Conservation (phyloP, 805 yeast species). For the Hagleromyces aurorensis region DNA sequence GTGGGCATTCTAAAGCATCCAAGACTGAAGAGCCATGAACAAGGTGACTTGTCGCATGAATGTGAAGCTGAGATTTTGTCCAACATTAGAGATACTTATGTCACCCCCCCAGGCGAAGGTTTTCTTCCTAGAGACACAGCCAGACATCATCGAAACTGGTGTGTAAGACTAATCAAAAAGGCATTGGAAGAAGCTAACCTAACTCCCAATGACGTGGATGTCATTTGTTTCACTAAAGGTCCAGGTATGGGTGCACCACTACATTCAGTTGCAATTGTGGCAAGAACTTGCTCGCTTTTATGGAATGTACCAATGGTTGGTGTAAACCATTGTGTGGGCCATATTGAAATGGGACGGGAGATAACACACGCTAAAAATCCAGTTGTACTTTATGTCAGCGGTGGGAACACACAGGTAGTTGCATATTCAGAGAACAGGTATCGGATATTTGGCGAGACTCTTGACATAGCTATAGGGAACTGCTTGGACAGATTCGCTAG, state of each 20-base stretch:
- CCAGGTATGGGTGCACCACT: conserved; percentile 99
- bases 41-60: conserved; percentile 44
- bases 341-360: conserved; percentile 98
- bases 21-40: conserved; percentile 15
- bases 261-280: conserved; percentile 87
- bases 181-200: conserved; percentile 60
- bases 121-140: conserved; percentile 96
- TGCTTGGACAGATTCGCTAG: conserved; percentile 95
- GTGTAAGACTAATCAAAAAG: conserved; percentile 59
- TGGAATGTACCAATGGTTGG: conserved; percentile 87
- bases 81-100: conserved; percentile 91
- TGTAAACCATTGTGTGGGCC: conserved; percentile 96
- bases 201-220: conserved; percentile 49
- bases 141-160: conserved; percentile 94
- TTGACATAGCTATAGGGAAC: conserved; percentile 96
- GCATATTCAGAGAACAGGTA: conserved; percentile 92
- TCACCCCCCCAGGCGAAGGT: conserved; percentile 98
- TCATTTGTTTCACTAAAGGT: conserved; percentile 92
- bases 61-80: conserved; percentile 71
- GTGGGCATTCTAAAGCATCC: conserved; percentile 83
- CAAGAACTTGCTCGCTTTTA: conserved; percentile 71
- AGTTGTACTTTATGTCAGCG: conserved; percentile 92
- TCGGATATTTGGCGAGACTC: conserved; percentile 97
- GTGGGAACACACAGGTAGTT: conserved; percentile 97
- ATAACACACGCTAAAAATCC: conserved; percentile 98